Evolutionary conservation across 192 early-diverging fungal genomes (phyloP).

Genomic region (Funneliformis mosseae): DNA sequence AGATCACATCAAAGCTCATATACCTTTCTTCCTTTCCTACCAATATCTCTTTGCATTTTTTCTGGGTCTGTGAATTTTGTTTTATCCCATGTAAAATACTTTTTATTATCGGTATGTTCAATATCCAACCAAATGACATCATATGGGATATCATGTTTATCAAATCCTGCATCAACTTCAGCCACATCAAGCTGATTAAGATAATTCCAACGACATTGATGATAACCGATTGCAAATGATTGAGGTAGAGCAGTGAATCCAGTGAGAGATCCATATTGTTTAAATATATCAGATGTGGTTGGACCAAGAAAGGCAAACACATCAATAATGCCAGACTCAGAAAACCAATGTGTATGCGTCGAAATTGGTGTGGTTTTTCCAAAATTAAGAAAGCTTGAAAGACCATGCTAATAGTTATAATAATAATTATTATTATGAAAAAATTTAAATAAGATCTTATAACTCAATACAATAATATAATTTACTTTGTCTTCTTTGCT

Average conservation of each 20-base stretch:
- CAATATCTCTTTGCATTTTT: conserved; percentile 81
- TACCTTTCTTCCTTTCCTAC: conserved; percentile 76
- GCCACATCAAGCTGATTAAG: conserved; percentile 86
- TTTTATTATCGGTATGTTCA: conserved; percentile 98
- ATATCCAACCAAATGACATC: conserved; percentile 99
- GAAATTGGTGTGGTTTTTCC: conserved; percentile 41
- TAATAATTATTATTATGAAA: neutral
- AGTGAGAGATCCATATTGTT: conserved; percentile 75
- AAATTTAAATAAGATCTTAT: neutral
- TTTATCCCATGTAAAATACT: conserved; percentile 97
- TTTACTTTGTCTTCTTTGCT: conserved; percentile 44
- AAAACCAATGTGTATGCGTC: conserved; percentile 89
- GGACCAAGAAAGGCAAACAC: conserved; percentile 84
- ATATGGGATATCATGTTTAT: conserved; percentile 89
- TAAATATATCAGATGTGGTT: conserved; percentile 63
- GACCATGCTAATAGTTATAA: conserved; percentile 30
- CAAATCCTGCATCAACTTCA: conserved; percentile 84
- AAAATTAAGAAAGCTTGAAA: conserved; percentile 32
- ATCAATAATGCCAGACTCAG: conserved; percentile 90
- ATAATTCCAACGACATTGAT: conserved; percentile 99
- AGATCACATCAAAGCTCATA: neutral
- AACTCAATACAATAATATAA: neutral
- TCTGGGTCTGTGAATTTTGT: conserved; percentile 87
- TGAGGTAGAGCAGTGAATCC: conserved; percentile 86
- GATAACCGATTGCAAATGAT: conserved; percentile 88